These are phyloP conservation scores for Inonotus obliquus DNA, from an alignment of 1,284 basidiomycete species.

Conservation along the genomic window DNA sequence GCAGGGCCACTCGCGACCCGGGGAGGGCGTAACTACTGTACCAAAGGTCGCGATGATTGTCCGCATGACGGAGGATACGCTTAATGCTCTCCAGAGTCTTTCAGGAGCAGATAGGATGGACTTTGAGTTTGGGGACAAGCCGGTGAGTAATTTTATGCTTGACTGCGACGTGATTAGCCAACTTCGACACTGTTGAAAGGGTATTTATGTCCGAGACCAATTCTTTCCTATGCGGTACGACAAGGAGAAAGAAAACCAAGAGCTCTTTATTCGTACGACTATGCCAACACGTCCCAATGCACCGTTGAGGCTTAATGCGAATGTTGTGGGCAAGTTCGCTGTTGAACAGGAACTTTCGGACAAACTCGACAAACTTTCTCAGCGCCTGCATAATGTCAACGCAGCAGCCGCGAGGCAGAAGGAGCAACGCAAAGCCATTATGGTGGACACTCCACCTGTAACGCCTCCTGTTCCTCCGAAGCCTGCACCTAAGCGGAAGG, in stretches of 20 bases:
- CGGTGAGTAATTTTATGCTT: slow-evolving; percentile 37
- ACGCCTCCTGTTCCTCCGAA: slow-evolving; percentile 24
- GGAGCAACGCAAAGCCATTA: slow-evolving; percentile 44
- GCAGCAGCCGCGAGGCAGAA: slow-evolving; percentile 53
- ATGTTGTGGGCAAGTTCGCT: slow-evolving; percentile 60
- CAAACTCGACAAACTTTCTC: slow-evolving; percentile 39
- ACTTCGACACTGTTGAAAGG: slow-evolving; percentile 35
- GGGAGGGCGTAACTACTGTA: slow-evolving; percentile 48
- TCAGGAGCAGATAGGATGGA: slow-evolving; percentile 44
- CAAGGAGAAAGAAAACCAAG: slow-evolving; percentile 54
- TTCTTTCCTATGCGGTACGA: slow-evolving; percentile 55
- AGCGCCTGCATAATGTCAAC: slow-evolving; percentile 52
- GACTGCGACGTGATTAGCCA: background rate
- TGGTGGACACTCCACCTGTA: slow-evolving; percentile 40
- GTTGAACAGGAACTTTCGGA: slow-evolving; percentile 57
- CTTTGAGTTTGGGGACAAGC: slow-evolving; percentile 53
- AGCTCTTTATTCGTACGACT: slow-evolving; percentile 62
- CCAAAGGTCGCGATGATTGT: slow-evolving; percentile 70
- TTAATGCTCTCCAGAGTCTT: slow-evolving; percentile 56
- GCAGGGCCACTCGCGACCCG: slow-evolving; percentile 48
- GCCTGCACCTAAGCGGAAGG: slow-evolving; percentile 25
- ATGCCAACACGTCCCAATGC: slow-evolving; percentile 51
- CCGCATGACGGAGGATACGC: slow-evolving; percentile 61
- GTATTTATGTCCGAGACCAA: slow-evolving; percentile 55
- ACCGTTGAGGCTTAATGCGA: slow-evolving; percentile 67